phyloP scores from a whole-genome alignment of 148 eudicot genomes.

The Dysphania ambrosioides region DNA sequence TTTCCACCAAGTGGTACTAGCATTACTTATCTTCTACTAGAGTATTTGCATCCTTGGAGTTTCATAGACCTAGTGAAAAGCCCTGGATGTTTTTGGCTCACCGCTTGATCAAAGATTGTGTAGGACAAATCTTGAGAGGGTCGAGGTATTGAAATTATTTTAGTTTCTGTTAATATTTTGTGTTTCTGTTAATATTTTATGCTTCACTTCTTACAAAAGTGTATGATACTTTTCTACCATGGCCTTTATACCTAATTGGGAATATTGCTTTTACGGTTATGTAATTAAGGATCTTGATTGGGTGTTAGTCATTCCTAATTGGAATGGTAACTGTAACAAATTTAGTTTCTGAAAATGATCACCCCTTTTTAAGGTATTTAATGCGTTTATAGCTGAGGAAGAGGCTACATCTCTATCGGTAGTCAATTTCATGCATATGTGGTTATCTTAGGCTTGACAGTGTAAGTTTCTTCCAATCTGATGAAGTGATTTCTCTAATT shows the following conservation, averaged over 20 bases:
- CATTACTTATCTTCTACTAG: slow-evolving; percentile 79
- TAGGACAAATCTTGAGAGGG: slow-evolving; percentile 67
- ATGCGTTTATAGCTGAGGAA: slow-evolving; percentile 69
- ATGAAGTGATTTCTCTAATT: slow-evolving; percentile 8
- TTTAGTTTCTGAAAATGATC: slow-evolving; percentile 7
- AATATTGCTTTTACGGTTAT: background rate
- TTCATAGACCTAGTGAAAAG: slow-evolving; percentile 59
- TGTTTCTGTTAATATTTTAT: too few relatives aligned
- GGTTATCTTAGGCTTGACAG: slow-evolving; percentile 85
- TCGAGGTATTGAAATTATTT: slow-evolving; percentile 53
- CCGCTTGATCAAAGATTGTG: slow-evolving; percentile 64
- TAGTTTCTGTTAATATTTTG: too few relatives aligned
- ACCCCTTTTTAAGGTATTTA: slow-evolving; percentile 45
- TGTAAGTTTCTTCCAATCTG: slow-evolving; percentile 44
- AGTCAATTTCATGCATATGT: slow-evolving; percentile 78
- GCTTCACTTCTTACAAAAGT: too few relatives aligned
- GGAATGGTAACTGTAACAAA: background rate
- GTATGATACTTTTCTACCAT: background rate
- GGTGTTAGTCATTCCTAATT: background rate
- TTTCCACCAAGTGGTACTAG: slow-evolving; percentile 74
- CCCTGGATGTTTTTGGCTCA: slow-evolving; percentile 54
- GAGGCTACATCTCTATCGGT: slow-evolving; percentile 83
- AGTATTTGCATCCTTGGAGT: slow-evolving; percentile 88
- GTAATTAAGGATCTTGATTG: background rate
- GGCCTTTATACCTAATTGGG: background rate